Evolutionary conservation across 495 filamentous ascomycete species (phyloP).

Genomic region (Darksidea phi): DNA sequence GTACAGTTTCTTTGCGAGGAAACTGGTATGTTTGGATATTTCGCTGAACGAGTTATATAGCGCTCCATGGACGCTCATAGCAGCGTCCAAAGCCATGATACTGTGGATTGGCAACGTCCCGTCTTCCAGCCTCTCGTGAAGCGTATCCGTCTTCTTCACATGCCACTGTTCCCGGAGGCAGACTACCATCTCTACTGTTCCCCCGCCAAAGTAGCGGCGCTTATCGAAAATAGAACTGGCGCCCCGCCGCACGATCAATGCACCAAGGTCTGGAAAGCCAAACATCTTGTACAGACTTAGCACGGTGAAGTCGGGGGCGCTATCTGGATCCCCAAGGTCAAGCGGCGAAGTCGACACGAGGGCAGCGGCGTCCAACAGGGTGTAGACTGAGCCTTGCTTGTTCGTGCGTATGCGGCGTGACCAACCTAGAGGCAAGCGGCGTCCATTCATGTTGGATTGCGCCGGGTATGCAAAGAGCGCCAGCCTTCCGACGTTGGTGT

Average conservation of each 20-base stretch:
- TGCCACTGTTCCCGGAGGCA: constrained; percentile 68
- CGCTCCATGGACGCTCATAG: constrained; percentile 65
- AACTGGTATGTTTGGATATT: constrained; percentile 72
- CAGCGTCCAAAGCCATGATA: constrained; percentile 75
- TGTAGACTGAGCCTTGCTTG: constrained; percentile 52
- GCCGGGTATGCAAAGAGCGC: constrained; percentile 79
- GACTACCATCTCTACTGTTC: constrained; percentile 81
- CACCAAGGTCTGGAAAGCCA: constrained; percentile 89
- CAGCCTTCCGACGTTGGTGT: background rate
- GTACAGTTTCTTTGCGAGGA: constrained; percentile 60
- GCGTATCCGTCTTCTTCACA: constrained; percentile 64
- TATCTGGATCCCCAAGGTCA: constrained; percentile 60
- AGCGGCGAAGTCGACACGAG: constrained; percentile 74
- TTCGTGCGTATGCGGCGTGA: constrained; percentile 52
- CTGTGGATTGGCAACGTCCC: constrained; percentile 86
- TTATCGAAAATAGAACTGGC: constrained; percentile 60
- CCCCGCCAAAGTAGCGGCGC: constrained; percentile 87
- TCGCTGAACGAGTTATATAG: constrained; percentile 69
- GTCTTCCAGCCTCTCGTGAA: constrained; percentile 83
- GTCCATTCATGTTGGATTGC: constrained; percentile 94
- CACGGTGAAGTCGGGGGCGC: constrained; percentile 81
- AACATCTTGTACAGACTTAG: constrained; percentile 97
- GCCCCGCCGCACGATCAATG: constrained; percentile 74
- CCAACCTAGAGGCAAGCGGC: constrained; percentile 72
- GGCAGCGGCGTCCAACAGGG: constrained; percentile 87